These are phyloP conservation scores for Boletus reticulatus DNA, from an alignment of 768 basidiomycete species.

Conservation along the genomic window DNA sequence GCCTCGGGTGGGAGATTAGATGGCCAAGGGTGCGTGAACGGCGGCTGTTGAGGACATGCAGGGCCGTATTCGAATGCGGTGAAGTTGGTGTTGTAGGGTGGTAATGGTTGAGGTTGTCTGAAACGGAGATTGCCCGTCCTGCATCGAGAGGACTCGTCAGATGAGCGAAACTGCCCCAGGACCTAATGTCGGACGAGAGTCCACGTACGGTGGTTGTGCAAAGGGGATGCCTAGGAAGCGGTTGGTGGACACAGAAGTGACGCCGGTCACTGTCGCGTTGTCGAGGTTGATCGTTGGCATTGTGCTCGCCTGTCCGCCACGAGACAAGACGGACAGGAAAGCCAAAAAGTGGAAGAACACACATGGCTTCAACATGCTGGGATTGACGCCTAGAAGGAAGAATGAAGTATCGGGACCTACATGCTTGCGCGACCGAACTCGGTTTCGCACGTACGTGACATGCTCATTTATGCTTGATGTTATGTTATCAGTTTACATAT, in stretches of 20 bases:
- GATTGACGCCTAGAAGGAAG: too few relatives aligned
- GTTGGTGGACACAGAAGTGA: neutral
- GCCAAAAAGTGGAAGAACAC: neutral
- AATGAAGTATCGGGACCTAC: too few relatives aligned
- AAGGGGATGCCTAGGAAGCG: neutral
- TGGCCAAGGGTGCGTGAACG: neutral
- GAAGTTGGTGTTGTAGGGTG: slow-evolving; percentile 9
- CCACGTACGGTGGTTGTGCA: neutral
- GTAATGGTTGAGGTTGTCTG: slow-evolving; percentile 9
- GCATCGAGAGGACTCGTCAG: neutral
- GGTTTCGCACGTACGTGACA: too few relatives aligned
- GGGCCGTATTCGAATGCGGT: slow-evolving; percentile 1
- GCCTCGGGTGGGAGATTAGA: slow-evolving; percentile 18
- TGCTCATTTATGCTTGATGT: too few relatives aligned
- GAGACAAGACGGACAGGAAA: neutral
- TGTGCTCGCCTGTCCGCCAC: neutral
- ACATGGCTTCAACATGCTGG: neutral
- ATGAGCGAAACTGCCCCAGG: neutral
- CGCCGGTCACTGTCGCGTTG: neutral
- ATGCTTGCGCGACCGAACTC: too few relatives aligned
- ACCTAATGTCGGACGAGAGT: neutral
- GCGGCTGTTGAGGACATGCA: slow-evolving; percentile 9
- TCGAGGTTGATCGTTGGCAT: neutral
- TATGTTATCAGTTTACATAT: too few relatives aligned
- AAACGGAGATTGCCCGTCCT: slow-evolving; percentile 40